phyloP scores from a whole-genome alignment of 2,329 filamentous ascomycete genomes.

The Colletotrichum echinochloae region DNA sequence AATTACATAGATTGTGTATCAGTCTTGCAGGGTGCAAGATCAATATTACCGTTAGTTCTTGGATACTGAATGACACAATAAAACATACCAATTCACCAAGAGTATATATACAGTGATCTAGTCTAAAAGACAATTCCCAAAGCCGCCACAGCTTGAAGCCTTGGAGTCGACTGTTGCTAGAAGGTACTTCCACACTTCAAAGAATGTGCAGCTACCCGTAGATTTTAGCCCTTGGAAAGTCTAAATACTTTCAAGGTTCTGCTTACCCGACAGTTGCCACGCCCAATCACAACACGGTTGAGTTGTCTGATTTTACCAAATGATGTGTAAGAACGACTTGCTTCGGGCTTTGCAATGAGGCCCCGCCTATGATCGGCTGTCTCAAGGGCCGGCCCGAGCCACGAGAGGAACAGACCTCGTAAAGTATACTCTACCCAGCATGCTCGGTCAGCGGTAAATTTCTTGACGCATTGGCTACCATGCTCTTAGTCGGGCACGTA shows the following conservation, averaged over 20 bases:
- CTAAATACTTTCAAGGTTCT: not conserved
- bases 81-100: no score
- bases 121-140: no score
- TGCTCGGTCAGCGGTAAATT: not conserved
- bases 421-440: not conserved
- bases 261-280: not conserved
- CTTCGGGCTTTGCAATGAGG: not conserved
- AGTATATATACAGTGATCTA: no score
- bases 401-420: not conserved
- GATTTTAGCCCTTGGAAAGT: no score
- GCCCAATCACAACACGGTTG: not conserved
- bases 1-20: no score
- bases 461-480: not conserved
- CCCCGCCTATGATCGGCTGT: not conserved
- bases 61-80: no score
- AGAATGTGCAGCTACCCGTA: no score
- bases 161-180: no score
- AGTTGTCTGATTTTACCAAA: not conserved
- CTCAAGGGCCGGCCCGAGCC: not conserved
- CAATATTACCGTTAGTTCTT: no score
- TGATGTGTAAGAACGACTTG: not conserved
- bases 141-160: no score
- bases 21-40: not conserved
- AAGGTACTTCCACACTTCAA: no score
- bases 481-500: not conserved